These are phyloP conservation scores for Kodamaea hsintzibuensis DNA, from an alignment of 805 yeast species.

Conservation along the genomic window DNA sequence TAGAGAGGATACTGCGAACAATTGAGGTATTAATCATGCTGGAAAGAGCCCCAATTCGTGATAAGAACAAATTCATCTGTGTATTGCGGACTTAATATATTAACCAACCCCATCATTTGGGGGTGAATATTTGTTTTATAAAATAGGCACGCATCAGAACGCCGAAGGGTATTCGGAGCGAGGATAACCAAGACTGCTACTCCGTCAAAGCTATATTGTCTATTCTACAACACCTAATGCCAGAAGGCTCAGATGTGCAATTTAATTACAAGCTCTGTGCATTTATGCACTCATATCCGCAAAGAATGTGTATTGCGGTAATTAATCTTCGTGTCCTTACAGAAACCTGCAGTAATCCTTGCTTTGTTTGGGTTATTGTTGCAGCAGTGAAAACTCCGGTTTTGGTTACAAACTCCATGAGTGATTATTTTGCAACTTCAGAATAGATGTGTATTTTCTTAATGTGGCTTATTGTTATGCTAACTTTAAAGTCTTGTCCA, in stretches of 20 bases:
- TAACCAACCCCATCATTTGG: background rate
- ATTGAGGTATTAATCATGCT: background rate
- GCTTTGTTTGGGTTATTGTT: background rate
- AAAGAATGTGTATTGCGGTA: background rate
- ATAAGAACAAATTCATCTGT: background rate
- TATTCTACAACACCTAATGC: background rate
- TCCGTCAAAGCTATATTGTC: background rate
- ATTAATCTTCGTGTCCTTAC: background rate
- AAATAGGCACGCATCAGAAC: background rate
- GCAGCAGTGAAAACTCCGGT: background rate
- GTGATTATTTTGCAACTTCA: background rate
- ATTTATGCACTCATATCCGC: background rate
- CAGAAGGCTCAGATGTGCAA: background rate
- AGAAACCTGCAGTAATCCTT: background rate
- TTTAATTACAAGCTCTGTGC: background rate
- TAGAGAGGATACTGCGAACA: background rate
- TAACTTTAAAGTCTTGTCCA: no score
- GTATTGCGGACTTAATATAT: background rate
- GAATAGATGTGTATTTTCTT: no score
- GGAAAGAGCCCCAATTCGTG: background rate
- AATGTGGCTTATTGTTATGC: no score
- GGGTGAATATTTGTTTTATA: background rate
- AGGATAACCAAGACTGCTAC: background rate
- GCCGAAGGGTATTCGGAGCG: background rate
- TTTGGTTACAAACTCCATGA: no score